Evolutionary conservation across 805 yeast genomes (phyloP).

Genomic region (Suhomyces prunicola): DNA sequence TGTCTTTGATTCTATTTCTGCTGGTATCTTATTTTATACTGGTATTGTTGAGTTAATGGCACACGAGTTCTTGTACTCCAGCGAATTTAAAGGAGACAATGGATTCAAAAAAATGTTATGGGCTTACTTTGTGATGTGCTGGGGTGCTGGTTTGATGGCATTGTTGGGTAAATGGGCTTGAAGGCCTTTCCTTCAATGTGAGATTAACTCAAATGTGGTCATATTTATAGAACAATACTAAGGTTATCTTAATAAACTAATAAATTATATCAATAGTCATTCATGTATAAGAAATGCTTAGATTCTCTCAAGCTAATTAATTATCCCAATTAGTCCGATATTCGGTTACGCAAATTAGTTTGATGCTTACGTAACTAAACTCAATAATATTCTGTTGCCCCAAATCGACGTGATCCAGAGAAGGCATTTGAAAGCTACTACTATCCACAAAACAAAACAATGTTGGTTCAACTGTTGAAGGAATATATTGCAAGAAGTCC

Average conservation of each 20-base stretch:
- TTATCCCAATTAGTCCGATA: not conserved
- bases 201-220: not conserved
- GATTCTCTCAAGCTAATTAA: not conserved
- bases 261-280: not conserved
- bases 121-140: slow-evolving; percentile 53
- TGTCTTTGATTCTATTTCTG: slow-evolving; percentile 32
- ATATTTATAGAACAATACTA: not conserved
- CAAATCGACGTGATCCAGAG: not conserved
- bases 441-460: not conserved
- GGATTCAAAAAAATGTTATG: slow-evolving; percentile 49
- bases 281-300: not conserved
- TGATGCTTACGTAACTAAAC: not conserved
- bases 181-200: not conserved
- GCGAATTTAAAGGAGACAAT: slow-evolving; percentile 59
- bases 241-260: not conserved
- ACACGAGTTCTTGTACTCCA: slow-evolving; percentile 38
- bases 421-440: not conserved
- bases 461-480: not conserved
- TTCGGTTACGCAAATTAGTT: not conserved
- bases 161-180: slow-evolving; percentile 72
- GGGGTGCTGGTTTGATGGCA: slow-evolving; percentile 79
- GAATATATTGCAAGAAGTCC: not conserved
- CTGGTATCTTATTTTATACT: slow-evolving; percentile 35
- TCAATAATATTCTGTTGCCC: not conserved
- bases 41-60: slow-evolving; percentile 40